Base-by-base conservation (phyloP, 192 early-diverging fungal species). In the Coemansia reversa region DNA sequence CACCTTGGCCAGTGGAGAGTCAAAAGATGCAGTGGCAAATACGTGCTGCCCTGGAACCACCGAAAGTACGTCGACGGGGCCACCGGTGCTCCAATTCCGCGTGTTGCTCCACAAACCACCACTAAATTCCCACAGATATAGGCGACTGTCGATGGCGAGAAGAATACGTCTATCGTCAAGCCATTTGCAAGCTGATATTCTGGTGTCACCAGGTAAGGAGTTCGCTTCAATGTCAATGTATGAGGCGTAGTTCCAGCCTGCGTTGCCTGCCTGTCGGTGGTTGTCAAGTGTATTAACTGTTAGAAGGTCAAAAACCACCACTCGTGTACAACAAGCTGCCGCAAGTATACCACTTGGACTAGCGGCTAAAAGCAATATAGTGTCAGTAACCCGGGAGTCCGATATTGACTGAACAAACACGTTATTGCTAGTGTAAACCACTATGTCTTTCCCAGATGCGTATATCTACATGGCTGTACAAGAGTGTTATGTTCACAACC, bases 361-460 rank as follows among this genome's bases (percentile, higher is more conserved):
- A 7, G 63, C 63, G 4, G 62, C 54, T 9, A 81, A 47, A 9
- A 11, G 50, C 33, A 58, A 23, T 54, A 81, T 69, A 7, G 62
- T 2, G 28, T 49, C 60, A 7, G 42, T 16, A n/a, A 81, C 39
- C 14, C 19, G 29, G 2, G 57, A 18, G 52, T 75, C 65, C 0
- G 69, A 51, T 23, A 81, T 39, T 7, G 68, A 65, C 69, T 72
- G 69, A 18, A 81, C 69, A 63, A 58, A 72, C 20, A 25, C 54
- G 9, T 58, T 66, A 12, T 39, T 22, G 22, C 32, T 49, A 12
- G 63, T 51, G 52, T 81, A 63, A n/a, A 81, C 45, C 20, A 81
- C 60, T 32, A 81, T 45, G 22, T 72, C 73, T 20, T 68, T 54
- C n/a, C 78, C 78, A 3, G 78, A 81, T 8, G 69, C 78, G 57